Evolutionary conservation across 2,329 filamentous ascomycete species (phyloP), one percentile per base, ranked within the genome.

Genomic region (Pyricularia sp.): DNA sequence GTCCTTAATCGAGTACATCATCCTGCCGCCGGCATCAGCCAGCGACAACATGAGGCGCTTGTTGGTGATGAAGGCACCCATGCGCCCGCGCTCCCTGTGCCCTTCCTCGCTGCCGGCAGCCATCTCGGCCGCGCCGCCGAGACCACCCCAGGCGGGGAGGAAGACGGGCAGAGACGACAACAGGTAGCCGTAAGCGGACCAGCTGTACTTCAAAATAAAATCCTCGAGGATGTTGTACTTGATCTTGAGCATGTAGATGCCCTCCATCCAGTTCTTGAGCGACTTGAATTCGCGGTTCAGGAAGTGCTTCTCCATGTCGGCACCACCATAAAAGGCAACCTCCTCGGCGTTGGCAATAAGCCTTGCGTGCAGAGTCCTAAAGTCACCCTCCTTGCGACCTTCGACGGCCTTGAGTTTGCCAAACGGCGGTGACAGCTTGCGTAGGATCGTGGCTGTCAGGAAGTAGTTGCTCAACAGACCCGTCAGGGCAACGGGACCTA

Each of bases 1-100:
- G 72, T 99, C 96, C 77, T 99, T 99, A 80, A 99, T 96, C 67
- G 90, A 94, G 79, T 99, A 99, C 94, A 99, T 99, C 91, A 99
- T 97, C 61, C 94, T 85, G 30, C 93, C 93, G 66, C 94, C 94
- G 1, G 94, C 94, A 76, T 99, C 94, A 10, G 94, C 94, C 49
- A 99, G 84, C 19, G 93, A 97, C 35, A 99, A 84, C 94, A 99
- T 97, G 53, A 99, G 87, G 4, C 94, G 87, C 76, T 99, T 97
- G 78, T 99, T 99, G 13, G 94, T 99, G 76, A 99, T 97, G 77
- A 99, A 99, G 40, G 96, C 91, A 78, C 96, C 94, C 91, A 97
- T 99, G 55, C 96, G 90, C 65, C 88, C 87, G 61, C 90, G 85
- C 75, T 96, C 91, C 31, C 89, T 84, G 31, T 84, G 82, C 31